Evolutionary conservation across 1,284 basidiomycete genomes (phyloP), one percentile per base, ranked within the genome.

Genomic region (Austroboletus niveus): DNA sequence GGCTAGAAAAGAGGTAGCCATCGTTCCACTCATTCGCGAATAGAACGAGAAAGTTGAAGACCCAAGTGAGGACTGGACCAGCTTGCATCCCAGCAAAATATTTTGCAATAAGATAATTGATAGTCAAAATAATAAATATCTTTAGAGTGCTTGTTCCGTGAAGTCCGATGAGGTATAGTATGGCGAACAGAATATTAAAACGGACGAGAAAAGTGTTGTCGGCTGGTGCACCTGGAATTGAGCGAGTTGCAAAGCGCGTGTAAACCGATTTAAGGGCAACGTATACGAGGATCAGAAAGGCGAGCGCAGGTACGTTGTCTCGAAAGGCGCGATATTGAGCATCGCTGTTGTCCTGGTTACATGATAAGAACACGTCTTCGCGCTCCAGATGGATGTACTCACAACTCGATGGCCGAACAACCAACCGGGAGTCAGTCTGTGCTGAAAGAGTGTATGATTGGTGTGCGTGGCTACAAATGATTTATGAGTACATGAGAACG

Each of bases 81-180:
- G 72, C 53, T 56, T 70, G 77, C 3, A 74, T 78, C 8, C 72
- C 73, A 27, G 70, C 64, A 27, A 70, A 74, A 1, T 56, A 56
- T 56, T 80, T 85, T 8, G 81, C 80, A 24, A 95, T 76, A 17
- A 58, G 56, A 64, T 86, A 98, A 71, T 98, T 98, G 17, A 75
- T 43, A 6, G 70, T 66, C 12, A 97, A 69, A 48, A 98, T 88
- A 29, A 75, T 40, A 5, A 92, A 52, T 29, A 98, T 82, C 68
- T 98, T 98, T 65, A 95, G 38, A 1, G 80, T 71, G 59, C 89
- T 92, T n/a, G 84, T 70, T 29, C 97, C 97, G 67, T 98, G 96
- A n/a, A 99, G 71, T 3, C 81, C 83, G 17, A 84, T 52, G 39
- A 97, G 75, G 72, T 94, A 85, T 45, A 85, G 57, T n/a, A 82